These are phyloP conservation scores for Cochlearia excelsa DNA, from an alignment of 345 rosid species.

Conservation along the genomic window DNA sequence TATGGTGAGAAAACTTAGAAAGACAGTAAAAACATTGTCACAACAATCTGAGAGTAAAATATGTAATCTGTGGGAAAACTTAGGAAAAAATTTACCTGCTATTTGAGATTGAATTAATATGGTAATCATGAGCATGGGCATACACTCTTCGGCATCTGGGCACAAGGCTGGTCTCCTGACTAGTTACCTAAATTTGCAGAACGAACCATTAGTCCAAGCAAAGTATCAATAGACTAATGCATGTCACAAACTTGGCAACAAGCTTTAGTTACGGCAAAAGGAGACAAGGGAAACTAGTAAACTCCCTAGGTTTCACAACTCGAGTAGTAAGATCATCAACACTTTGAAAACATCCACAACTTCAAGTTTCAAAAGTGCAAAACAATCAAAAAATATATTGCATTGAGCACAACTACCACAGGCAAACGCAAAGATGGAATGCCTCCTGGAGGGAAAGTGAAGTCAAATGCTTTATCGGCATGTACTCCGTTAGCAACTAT, in stretches of 20 bases:
- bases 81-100: constrained; percentile 54
- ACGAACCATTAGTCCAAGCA: constrained; percentile 12
- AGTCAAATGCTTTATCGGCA: constrained; percentile 42
- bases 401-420: constrained; percentile 70
- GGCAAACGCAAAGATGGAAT: constrained; percentile 72
- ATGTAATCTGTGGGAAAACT: not conserved
- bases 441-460: constrained; percentile 60
- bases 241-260: constrained; percentile 2
- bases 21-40: not conserved
- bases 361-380: constrained; percentile 12
- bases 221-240: not conserved
- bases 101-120: constrained; percentile 82
- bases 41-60: not conserved
- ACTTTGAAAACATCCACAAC: constrained; percentile 3
- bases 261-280: constrained; percentile 5
- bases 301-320: constrained; percentile 16
- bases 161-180: constrained; percentile 71
- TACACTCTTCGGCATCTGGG: constrained; percentile 98
- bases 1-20: constrained; percentile 15
- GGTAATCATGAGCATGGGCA: constrained; percentile 95
- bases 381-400: constrained; percentile 10
- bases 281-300: constrained; percentile 2
- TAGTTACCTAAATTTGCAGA: constrained; percentile 36
- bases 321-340: constrained; percentile 1
- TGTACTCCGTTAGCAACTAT: constrained; percentile 56